phyloP scores from a whole-genome alignment of 495 filamentous ascomycete genomes.

The Astrocystis sublimbata region DNA sequence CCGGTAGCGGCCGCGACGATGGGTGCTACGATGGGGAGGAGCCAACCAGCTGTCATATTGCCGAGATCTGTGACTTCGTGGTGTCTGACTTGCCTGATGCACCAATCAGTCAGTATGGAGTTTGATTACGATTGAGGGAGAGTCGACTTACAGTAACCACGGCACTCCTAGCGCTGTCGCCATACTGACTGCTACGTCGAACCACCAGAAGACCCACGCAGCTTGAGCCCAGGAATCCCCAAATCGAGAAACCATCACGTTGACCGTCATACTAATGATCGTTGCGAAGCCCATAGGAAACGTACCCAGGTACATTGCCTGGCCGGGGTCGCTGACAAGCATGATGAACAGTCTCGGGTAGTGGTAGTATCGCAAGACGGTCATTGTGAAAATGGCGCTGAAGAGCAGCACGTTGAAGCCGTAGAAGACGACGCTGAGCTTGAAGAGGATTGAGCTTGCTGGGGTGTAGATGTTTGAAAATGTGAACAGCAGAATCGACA shows the following conservation, averaged over 20 bases:
- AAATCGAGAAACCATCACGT: slow-evolving; percentile 14
- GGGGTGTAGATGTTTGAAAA: slow-evolving; percentile 8
- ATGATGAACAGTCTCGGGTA: slow-evolving; percentile 58
- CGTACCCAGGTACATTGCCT: slow-evolving; percentile 63
- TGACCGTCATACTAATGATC: slow-evolving; percentile 28
- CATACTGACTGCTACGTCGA: slow-evolving; percentile 56
- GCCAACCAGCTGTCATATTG: slow-evolving; percentile 59
- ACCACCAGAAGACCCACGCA: slow-evolving; percentile 61
- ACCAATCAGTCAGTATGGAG: slow-evolving; percentile 29
- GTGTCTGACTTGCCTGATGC: slow-evolving; percentile 31
- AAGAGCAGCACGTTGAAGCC: slow-evolving; percentile 58
- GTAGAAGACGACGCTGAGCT: slow-evolving; percentile 55
- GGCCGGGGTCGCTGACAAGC: slow-evolving; percentile 59
- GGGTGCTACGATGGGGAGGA: slow-evolving; percentile 60
- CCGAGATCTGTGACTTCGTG: slow-evolving; percentile 20
- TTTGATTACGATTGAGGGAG: neutral
- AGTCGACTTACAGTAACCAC: slow-evolving; percentile 53
- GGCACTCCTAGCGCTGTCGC: slow-evolving; percentile 53
- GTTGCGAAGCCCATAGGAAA: slow-evolving; percentile 65
- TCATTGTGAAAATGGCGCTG: slow-evolving; percentile 43
- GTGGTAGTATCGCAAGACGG: slow-evolving; percentile 55
- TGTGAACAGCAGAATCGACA: slow-evolving; percentile 50
- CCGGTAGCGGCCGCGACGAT: slow-evolving; percentile 62
- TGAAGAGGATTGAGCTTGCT: slow-evolving; percentile 33
- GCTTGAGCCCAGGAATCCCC: slow-evolving; percentile 22